These are phyloP conservation scores for Vitis riparia DNA, from an alignment of 164 flowering plant genomes.

Conservation along the genomic window DNA sequence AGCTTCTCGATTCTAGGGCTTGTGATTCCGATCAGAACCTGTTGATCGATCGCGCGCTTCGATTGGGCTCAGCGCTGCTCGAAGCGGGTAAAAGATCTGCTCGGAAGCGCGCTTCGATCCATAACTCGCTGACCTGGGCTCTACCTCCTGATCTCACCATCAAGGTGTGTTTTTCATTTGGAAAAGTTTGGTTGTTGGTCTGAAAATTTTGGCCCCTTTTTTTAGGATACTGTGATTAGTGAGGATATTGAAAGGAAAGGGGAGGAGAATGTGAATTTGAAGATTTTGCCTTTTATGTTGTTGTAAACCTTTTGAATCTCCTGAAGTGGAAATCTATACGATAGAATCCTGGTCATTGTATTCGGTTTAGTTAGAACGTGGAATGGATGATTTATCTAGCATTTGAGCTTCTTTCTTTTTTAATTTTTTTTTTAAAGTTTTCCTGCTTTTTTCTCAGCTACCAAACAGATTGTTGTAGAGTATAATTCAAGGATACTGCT, in stretches of 20 bases:
- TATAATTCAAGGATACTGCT: too few species aligned
- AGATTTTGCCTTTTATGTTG: neutral
- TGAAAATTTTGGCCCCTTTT: neutral
- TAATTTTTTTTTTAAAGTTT: too few species aligned
- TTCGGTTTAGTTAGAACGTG: too few species aligned
- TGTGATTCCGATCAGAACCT: conserved; percentile 45
- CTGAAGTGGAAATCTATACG: too few species aligned
- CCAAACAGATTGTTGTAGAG: too few species aligned
- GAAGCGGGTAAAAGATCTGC: conserved; percentile 63
- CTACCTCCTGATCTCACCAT: conserved; percentile 84
- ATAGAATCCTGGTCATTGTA: too few species aligned
- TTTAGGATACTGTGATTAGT: neutral
- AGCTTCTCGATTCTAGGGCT: conserved; percentile 53
- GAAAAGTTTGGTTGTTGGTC: neutral
- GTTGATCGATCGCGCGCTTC: conserved; percentile 57
- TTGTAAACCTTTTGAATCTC: neutral
- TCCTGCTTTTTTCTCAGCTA: too few species aligned
- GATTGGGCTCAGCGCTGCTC: conserved; percentile 50
- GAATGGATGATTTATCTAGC: too few species aligned
- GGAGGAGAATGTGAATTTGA: neutral
- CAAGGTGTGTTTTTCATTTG: conserved; percentile 40
- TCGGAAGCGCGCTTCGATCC: conserved; percentile 56
- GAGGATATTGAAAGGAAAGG: too few species aligned
- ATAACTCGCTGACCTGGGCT: conserved; percentile 72
- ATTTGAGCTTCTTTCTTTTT: too few species aligned